phyloP scores from a whole-genome alignment of 345 rosid species.

The Ceriops decandra region DNA sequence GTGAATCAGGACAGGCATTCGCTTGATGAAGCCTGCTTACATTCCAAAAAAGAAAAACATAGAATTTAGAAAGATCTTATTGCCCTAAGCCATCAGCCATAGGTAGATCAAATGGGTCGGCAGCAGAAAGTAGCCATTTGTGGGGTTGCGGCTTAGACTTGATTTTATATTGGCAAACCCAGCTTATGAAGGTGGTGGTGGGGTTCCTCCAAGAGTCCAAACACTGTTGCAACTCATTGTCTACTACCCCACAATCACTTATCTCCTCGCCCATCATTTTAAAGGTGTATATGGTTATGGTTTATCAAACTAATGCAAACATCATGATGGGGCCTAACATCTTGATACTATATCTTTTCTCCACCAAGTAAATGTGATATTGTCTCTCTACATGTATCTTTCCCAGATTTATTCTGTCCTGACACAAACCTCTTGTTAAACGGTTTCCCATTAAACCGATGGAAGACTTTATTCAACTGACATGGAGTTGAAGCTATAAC shows the following conservation, averaged over 20 bases:
- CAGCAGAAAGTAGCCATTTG: background rate
- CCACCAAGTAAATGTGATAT: constrained; percentile 1
- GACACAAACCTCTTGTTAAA: background rate
- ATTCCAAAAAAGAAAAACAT: no score
- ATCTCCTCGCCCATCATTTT: constrained; percentile 16
- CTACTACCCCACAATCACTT: constrained; percentile 19
- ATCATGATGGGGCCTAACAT: background rate
- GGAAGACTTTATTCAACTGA: no score
- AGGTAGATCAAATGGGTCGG: background rate
- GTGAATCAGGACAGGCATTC: no score
- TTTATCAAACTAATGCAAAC: background rate
- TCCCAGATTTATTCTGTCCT: background rate
- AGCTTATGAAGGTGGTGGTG: constrained; percentile 21
- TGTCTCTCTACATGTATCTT: background rate
- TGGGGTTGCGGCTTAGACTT: background rate
- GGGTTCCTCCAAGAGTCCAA: constrained; percentile 1
- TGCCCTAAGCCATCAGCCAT: background rate
- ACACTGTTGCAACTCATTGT: constrained; percentile 4
- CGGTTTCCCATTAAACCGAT: no score
- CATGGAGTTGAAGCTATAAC: no score
- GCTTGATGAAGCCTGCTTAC: no score
- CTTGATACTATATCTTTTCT: background rate
- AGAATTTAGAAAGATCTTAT: background rate
- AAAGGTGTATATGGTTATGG: background rate
- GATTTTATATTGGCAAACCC: constrained; percentile 3